A percentile compares a stretch with the other conserved stretches of the same genome.
Evolutionary conservation across 202 grass and related monocot genomes (phyloP).

Genomic region (Saccharum hybrid): DNA sequence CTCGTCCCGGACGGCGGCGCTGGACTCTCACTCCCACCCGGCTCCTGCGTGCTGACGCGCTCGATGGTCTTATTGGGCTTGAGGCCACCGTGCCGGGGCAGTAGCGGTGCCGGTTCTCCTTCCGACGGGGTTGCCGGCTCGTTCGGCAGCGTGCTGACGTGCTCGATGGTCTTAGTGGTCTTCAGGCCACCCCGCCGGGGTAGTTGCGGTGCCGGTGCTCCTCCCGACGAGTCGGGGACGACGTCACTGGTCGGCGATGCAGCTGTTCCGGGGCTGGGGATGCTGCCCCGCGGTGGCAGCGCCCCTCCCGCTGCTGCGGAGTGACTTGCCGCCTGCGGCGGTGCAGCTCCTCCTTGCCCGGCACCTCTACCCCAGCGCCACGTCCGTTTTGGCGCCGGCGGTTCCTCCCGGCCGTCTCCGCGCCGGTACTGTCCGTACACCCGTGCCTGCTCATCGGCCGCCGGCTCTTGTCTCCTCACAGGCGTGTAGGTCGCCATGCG

Average conservation of each 20-base stretch:
- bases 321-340: no score
- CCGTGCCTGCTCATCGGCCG: neutral
- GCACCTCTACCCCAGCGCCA: neutral
- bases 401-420: neutral
- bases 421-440: neutral
- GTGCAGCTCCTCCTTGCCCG: neutral
- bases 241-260: neutral
- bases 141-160: constrained; percentile 21
- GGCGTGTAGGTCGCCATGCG: constrained; percentile 5
- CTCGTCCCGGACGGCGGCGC: no score
- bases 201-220: no score
- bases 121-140: neutral
- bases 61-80: neutral
- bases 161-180: neutral
- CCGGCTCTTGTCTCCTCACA: neutral
- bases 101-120: no score
- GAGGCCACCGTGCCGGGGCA: neutral
- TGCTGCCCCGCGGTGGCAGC: neutral
- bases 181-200: neutral
- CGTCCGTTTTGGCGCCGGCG: neutral
- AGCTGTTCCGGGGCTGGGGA: neutral
- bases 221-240: neutral
- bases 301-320: neutral
- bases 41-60: constrained; percentile 22
- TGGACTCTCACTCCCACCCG: neutral